These are phyloP conservation scores for Przewalskia tangutica DNA, from an alignment of 257 asterid species.

Conservation along the genomic window DNA sequence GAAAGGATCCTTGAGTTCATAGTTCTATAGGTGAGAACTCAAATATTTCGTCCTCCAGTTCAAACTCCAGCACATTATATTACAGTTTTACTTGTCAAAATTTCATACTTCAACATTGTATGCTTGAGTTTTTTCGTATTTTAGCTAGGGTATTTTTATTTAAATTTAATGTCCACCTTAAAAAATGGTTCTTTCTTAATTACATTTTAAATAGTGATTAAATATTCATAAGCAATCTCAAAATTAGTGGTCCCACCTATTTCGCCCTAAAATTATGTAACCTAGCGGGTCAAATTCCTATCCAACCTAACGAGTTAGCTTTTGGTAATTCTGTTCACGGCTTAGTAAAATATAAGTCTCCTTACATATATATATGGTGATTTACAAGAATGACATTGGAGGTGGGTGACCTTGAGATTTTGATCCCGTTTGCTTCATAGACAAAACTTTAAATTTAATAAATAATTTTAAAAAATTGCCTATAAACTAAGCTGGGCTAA, in stretches of 20 bases:
- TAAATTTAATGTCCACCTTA: not conserved
- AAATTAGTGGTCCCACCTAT: not conserved
- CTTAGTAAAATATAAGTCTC: not conserved
- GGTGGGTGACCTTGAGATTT: not conserved
- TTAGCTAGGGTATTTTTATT: not conserved
- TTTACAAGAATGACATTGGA: not conserved
- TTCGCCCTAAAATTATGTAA: not conserved
- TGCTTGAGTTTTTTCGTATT: not conserved
- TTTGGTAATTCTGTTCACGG: too few species aligned
- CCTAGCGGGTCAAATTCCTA: not conserved
- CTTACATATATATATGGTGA: not conserved
- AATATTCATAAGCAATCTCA: not conserved
- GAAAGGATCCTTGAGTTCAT: too few species aligned
- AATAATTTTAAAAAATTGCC: not conserved
- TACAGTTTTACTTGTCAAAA: too few species aligned
- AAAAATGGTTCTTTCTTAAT: not conserved
- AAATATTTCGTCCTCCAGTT: too few species aligned
- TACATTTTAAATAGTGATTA: not conserved
- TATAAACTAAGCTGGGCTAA: not conserved
- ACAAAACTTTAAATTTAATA: not conserved
- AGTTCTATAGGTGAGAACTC: too few species aligned
- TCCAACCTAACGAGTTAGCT: not conserved
- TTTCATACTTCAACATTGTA: not conserved
- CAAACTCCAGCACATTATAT: too few species aligned
- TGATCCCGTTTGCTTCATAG: not conserved